phyloP scores from a whole-genome alignment of 2,329 filamentous ascomycete species.

The Mariannaea elegans region DNA sequence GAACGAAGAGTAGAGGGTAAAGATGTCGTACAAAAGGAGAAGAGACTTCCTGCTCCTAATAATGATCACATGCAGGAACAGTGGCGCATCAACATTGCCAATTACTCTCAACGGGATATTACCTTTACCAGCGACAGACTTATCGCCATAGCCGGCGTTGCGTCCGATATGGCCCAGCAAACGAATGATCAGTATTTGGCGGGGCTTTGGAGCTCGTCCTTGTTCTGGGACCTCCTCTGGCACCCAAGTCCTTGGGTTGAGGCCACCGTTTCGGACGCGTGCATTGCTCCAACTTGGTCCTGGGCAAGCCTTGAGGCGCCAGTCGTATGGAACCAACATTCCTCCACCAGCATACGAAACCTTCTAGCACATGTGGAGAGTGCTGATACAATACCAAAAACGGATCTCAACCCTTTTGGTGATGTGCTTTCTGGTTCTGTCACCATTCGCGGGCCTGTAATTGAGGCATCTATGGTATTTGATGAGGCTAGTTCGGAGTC shows the following conservation, averaged over 20 bases:
- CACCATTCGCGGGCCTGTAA: not conserved
- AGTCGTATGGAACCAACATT: not conserved
- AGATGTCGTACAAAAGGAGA: not conserved
- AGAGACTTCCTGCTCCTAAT: not conserved
- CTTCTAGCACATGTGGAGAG: not conserved
- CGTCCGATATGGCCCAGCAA: not conserved
- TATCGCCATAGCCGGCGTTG: slow-evolving; percentile 1
- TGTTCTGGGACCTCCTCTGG: slow-evolving; percentile 14
- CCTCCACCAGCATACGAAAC: not conserved
- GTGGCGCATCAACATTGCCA: not conserved
- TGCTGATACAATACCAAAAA: not conserved
- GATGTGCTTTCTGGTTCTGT: not conserved
- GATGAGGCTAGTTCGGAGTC: not conserved
- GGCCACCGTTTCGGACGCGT: not conserved
- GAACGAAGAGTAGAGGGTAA: not conserved
- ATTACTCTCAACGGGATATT: slow-evolving; percentile 4
- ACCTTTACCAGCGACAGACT: slow-evolving; percentile 8
- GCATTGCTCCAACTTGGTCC: slow-evolving; percentile 4
- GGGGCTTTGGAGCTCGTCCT: slow-evolving; percentile 4
- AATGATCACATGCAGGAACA: not conserved
- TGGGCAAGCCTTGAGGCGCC: slow-evolving; percentile 5
- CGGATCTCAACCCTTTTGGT: not conserved
- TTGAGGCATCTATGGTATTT: not conserved
- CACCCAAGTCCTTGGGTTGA: not conserved
- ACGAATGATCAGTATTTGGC: slow-evolving; percentile 3